These are phyloP conservation scores for Torulaspora gathmanii DNA, from an alignment of 805 yeast genomes.

Conservation along the genomic window DNA sequence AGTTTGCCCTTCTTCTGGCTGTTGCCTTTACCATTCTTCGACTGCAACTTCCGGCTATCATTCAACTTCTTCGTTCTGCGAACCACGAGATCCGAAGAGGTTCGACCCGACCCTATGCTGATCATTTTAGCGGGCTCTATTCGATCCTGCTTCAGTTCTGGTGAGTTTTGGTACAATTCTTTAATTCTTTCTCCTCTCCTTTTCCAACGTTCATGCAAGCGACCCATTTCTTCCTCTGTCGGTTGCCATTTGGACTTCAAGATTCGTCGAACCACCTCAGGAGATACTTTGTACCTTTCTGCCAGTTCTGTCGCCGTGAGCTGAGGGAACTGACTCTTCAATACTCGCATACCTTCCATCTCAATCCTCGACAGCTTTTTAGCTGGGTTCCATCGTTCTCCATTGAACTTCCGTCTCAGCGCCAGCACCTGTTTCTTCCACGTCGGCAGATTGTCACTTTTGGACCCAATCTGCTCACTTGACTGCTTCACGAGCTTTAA, in stretches of 20 bases:
- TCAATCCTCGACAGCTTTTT: slow-evolving; percentile 63
- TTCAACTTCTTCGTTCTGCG: slow-evolving; percentile 2
- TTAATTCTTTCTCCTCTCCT: slow-evolving; percentile 43
- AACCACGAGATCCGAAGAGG: slow-evolving; percentile 8
- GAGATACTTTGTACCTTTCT: slow-evolving; percentile 61
- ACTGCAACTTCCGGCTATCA: neutral
- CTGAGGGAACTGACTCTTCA: slow-evolving; percentile 57
- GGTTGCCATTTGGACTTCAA: slow-evolving; percentile 76
- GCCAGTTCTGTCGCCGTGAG: slow-evolving; percentile 57
- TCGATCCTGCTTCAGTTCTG: neutral
- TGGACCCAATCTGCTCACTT: slow-evolving; percentile 18
- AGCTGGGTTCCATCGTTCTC: slow-evolving; percentile 59
- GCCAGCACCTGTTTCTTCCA: slow-evolving; percentile 73
- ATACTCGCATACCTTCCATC: slow-evolving; percentile 56
- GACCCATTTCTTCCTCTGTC: slow-evolving; percentile 44
- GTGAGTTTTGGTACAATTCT: slow-evolving; percentile 16
- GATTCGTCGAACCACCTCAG: slow-evolving; percentile 78
- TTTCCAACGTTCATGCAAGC: slow-evolving; percentile 49
- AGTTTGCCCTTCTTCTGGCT: slow-evolving; percentile 8
- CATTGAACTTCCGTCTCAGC: slow-evolving; percentile 54
- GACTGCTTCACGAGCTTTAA: slow-evolving; percentile 20
- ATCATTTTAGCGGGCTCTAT: slow-evolving; percentile 5
- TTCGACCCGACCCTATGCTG: slow-evolving; percentile 12
- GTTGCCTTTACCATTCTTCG: neutral
- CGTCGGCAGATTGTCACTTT: slow-evolving; percentile 41